These are phyloP conservation scores for Hibiscus mutabilis DNA, from an alignment of 345 rosid species.

Conservation along the genomic window DNA sequence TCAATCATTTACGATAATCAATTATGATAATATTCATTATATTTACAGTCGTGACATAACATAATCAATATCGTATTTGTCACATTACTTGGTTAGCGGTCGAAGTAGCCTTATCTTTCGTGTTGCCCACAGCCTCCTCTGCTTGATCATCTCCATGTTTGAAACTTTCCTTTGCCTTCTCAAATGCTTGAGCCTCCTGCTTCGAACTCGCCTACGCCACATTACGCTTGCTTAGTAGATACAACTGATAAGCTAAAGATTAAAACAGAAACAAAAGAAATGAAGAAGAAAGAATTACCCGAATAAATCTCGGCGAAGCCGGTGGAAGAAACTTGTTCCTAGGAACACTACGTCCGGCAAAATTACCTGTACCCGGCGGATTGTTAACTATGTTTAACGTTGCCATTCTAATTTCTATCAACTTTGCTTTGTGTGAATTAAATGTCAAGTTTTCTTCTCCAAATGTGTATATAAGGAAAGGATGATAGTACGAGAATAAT, in stretches of 20 bases:
- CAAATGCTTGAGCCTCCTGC: conserved; percentile 10
- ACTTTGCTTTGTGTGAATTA: background rate
- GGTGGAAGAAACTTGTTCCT: background rate
- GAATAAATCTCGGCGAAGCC: conserved; percentile 9
- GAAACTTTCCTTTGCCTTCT: conserved; percentile 17
- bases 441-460: background rate
- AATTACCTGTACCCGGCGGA: background rate
- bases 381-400: background rate
- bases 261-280: background rate
- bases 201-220: conserved; percentile 15
- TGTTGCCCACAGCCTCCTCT: background rate
- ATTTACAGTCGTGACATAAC: background rate
- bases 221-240: background rate
- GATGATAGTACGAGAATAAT: background rate
- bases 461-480: conserved; percentile 1
- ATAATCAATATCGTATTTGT: background rate
- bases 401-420: conserved; percentile 10
- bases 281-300: background rate
- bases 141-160: conserved; percentile 23
- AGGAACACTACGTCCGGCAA: background rate
- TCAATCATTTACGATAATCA: too few relatives aligned
- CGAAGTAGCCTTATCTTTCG: conserved; percentile 16
- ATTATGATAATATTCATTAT: background rate
- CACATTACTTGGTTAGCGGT: conserved; percentile 21
- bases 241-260: background rate